Base-by-base conservation (phyloP, 805 yeast species). In the Ogataea zsoltii region DNA sequence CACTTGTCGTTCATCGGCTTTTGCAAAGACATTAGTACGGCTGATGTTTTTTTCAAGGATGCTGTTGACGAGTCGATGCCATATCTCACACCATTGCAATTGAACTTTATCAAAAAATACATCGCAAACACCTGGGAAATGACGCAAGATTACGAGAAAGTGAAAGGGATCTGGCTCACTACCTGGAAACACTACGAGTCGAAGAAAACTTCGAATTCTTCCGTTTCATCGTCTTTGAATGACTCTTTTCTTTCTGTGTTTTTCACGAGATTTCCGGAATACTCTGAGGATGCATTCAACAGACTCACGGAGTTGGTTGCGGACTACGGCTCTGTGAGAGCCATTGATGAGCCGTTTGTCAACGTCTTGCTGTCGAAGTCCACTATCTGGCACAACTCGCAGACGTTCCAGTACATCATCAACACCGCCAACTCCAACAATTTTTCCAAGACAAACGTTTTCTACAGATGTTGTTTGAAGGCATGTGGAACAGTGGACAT, bases 1-100 rank as follows among this genome's bases (percentile, higher is more conserved):
- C 96, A 88, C 68, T 72, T 86, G 49, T 74, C 84, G 3, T 88
- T 88, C 56, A 83, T 88, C 60, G 94, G 95, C 36, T 80, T 79
- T 53, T 84, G 89, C 63, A 79, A 78, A 59, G 90, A 88, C 60
- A 72, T 85, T 44, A 71, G 71, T 33, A 82, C 88, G 37, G 88
- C 96, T 4, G 80, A 79, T 58, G 77, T 80, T 33, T 88, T 88
- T 57, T 87, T 84, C 63, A 82, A 81, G 55, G 85, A 83, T 62
- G 92, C 88, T 3, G 71, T 86, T 41, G 72, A 76, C 50, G 76
- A 74, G 54, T 82, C 80, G 51, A 81, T 85, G 75, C 95, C 95
- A 14, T 88, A 88, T 61, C 68, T 71, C 45, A 81, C 87, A 23
- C 79, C 77, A 33, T 70, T 85, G 54, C 91, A 87, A 63, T 87